phyloP scores from a whole-genome alignment of 1,284 basidiomycete species.

The Ustilago sp. region DNA sequence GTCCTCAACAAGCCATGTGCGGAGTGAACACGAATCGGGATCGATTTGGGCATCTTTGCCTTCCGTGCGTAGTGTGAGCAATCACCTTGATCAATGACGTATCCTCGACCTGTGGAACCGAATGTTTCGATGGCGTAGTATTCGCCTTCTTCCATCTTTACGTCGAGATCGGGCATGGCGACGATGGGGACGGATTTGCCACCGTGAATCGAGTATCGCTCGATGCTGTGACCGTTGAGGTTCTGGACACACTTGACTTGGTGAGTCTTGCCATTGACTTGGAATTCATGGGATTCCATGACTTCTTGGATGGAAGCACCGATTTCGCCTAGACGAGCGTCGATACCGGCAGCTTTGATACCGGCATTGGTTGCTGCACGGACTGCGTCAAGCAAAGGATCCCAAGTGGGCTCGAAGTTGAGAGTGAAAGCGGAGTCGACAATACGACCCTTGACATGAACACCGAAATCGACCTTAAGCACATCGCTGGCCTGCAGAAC shows the following conservation, averaged over 20 bases:
- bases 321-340: conserved; percentile 91
- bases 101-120: conserved; percentile 93
- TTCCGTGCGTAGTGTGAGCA: conserved; percentile 86
- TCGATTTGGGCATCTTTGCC: conserved; percentile 74
- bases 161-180: conserved; percentile 79
- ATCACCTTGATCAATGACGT: conserved; percentile 88
- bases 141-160: conserved; percentile 99
- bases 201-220: conserved; percentile 67
- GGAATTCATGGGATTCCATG: conserved; percentile 99
- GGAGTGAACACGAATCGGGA: conserved; percentile 77
- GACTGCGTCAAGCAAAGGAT: conserved; percentile 89
- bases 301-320: conserved; percentile 95
- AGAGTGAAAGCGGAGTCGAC: conserved; percentile 96
- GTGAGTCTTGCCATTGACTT: conserved; percentile 83
- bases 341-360: conserved; percentile 84
- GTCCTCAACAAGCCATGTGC: conserved; percentile 87
- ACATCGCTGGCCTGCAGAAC: conserved; percentile 87
- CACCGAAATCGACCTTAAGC: conserved; percentile 96
- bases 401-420: conserved; percentile 87
- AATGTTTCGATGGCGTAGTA: conserved; percentile 99
- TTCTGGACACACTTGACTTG: conserved; percentile 72
- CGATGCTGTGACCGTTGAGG: conserved; percentile 69
- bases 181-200: conserved; percentile 90
- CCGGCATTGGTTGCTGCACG: conserved; percentile 93
- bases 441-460: conserved; percentile 95